Evolutionary conservation across 2,329 filamentous ascomycete species (phyloP).

Genomic region (Talaromyces albobiverticillius): DNA sequence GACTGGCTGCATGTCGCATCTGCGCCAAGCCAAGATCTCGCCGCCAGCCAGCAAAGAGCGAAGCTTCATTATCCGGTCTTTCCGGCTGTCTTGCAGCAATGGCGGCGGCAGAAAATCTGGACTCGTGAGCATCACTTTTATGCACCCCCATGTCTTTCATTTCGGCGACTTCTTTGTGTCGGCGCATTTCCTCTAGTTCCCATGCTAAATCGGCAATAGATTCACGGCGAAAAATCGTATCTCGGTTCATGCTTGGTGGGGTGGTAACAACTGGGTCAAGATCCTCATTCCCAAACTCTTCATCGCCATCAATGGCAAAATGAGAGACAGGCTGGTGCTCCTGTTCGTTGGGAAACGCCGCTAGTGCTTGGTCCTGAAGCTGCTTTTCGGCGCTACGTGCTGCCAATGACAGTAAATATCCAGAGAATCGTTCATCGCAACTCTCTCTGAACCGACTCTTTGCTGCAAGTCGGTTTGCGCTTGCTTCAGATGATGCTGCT

Average conservation of each 20-base stretch:
- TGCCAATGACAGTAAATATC: slow-evolving; percentile 75
- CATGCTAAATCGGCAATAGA: slow-evolving; percentile 55
- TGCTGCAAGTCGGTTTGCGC: slow-evolving; percentile 31
- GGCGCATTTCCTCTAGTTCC: slow-evolving; percentile 78
- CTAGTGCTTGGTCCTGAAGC: slow-evolving; percentile 62
- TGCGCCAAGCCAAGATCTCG: slow-evolving; percentile 40
- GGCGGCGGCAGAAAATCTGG: slow-evolving; percentile 31
- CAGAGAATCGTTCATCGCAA: slow-evolving; percentile 71
- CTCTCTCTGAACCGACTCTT: slow-evolving; percentile 47
- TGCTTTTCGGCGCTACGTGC: slow-evolving; percentile 77
- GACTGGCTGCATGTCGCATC: slow-evolving; percentile 60
- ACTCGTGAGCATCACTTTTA: slow-evolving; percentile 28
- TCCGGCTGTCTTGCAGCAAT: slow-evolving; percentile 23
- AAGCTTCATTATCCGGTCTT: slow-evolving; percentile 12
- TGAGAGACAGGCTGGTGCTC: slow-evolving; percentile 46
- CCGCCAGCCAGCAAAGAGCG: slow-evolving; percentile 20
- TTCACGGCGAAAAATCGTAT: slow-evolving; percentile 34
- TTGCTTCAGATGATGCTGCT: slow-evolving; percentile 24
- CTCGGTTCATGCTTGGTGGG: slow-evolving; percentile 5
- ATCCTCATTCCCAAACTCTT: slow-evolving; percentile 32
- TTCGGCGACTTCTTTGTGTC: slow-evolving; percentile 66
- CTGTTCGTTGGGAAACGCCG: slow-evolving; percentile 50
- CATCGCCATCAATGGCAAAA: slow-evolving; percentile 43
- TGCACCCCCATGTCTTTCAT: slow-evolving; percentile 35
- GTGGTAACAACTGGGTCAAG: slow-evolving; percentile 20